Evolutionary conservation across 2,329 filamentous ascomycete species (phyloP).

Genomic region (Emergomyces pasteurianus): DNA sequence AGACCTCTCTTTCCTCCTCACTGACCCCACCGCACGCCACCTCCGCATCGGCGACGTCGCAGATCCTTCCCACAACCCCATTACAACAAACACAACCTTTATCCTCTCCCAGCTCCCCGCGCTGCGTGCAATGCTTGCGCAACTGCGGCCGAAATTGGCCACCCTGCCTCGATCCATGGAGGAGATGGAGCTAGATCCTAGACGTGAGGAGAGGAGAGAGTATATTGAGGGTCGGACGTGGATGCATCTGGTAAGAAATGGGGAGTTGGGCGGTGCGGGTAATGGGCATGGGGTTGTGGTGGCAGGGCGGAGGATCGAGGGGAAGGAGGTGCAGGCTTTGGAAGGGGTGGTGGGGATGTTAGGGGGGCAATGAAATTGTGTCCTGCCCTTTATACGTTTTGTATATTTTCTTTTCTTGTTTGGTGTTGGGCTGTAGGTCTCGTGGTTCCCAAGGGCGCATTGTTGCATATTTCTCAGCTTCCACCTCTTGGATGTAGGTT

Average conservation of each 20-base stretch:
- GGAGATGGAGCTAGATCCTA: conserved; percentile 37
- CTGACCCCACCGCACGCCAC: conserved; percentile 34
- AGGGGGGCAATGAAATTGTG: not conserved
- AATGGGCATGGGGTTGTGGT: conserved; percentile 25
- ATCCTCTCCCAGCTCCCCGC: conserved; percentile 73
- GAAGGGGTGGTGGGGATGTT: conserved; percentile 29
- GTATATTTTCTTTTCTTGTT: not conserved
- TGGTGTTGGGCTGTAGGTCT: not conserved
- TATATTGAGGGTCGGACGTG: conserved; percentile 75
- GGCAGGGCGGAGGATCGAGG: conserved; percentile 28
- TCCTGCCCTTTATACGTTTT: not conserved
- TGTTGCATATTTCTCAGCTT: no score
- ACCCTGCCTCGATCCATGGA: conserved; percentile 27
- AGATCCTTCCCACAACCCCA: conserved; percentile 24
- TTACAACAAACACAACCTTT: conserved; percentile 48
- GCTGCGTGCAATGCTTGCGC: conserved; percentile 56
- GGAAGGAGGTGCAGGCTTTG: conserved; percentile 30
- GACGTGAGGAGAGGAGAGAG: conserved; percentile 58
- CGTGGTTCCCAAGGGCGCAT: not conserved
- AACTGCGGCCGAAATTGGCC: conserved; percentile 53
- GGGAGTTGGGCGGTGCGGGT: conserved; percentile 23
- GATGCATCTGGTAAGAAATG: conserved; percentile 56
- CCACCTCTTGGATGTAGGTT: no score
- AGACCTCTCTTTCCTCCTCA: conserved; percentile 46
- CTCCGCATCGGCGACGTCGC: conserved; percentile 34